Conservation (phyloP, 1,139 yeast genomes). For the Candida sanyaensis region DNA sequence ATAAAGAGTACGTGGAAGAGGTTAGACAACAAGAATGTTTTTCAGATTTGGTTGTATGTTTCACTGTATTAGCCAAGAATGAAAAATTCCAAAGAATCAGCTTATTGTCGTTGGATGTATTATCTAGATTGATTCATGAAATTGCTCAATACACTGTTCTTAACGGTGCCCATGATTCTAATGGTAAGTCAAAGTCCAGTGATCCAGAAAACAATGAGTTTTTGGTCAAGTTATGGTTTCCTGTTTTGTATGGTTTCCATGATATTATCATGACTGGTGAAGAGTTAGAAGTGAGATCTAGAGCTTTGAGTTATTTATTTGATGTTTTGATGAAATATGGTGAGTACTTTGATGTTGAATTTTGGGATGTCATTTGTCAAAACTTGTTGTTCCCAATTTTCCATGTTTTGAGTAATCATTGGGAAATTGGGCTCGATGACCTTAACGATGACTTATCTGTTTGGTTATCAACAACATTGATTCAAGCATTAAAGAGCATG, state of each 20-base stretch:
- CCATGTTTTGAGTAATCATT: slow-evolving; percentile 71
- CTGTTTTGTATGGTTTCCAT: slow-evolving; percentile 80
- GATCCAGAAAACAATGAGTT: slow-evolving; percentile 32
- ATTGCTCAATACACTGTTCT: slow-evolving; percentile 48
- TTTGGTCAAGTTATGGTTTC: slow-evolving; percentile 66
- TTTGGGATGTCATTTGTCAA: slow-evolving; percentile 83
- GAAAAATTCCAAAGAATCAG: slow-evolving; percentile 79
- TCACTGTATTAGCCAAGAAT: slow-evolving; percentile 82
- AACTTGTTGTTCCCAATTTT: slow-evolving; percentile 89
- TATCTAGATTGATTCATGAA: slow-evolving; percentile 62
- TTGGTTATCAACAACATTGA: slow-evolving; percentile 94
- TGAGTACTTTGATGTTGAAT: slow-evolving; percentile 63
- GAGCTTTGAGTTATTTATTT: slow-evolving; percentile 82
- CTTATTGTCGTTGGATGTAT: slow-evolving; percentile 76
- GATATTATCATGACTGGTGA: slow-evolving; percentile 91
- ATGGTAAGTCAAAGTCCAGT: slow-evolving; percentile 15
- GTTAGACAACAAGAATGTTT: slow-evolving; percentile 77
- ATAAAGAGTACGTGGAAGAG: slow-evolving; percentile 60
- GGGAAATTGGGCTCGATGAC: slow-evolving; percentile 67
- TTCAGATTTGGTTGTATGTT: slow-evolving; percentile 70
- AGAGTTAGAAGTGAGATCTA: slow-evolving; percentile 90
- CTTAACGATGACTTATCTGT: slow-evolving; percentile 76
- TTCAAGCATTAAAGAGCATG: slow-evolving; percentile 91
- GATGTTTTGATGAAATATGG: slow-evolving; percentile 82
- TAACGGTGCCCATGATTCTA: slow-evolving; percentile 14